Conservation (phyloP, 176 grass and related monocot genomes). For the Musa acuminata region DNA sequence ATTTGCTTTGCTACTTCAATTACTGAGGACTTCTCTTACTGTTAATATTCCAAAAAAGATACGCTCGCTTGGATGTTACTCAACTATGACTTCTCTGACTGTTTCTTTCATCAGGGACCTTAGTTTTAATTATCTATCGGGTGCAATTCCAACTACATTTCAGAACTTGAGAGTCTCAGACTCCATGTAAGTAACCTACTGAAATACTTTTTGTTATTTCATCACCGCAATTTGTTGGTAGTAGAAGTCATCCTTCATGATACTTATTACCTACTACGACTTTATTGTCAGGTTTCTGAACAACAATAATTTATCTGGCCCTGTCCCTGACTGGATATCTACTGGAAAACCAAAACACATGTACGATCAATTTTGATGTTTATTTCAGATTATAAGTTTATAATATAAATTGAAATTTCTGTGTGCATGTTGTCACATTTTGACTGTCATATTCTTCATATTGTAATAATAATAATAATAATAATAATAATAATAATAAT, state of each 20-base stretch:
- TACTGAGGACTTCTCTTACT: no score
- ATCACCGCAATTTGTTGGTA: neutral
- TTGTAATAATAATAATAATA: neutral
- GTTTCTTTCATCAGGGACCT: neutral
- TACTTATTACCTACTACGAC: neutral
- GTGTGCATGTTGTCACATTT: neutral
- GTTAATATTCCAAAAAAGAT: no score
- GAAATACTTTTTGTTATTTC: neutral
- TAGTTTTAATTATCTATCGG: neutral
- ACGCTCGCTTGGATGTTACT: no score
- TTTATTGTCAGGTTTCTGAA: neutral
- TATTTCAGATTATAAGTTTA: neutral
- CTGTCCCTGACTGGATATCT: neutral
- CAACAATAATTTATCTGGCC: neutral
- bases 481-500: no score
- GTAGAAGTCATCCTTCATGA: neutral
- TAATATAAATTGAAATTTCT: neutral
- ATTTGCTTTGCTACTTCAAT: no score
- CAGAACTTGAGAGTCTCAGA: neutral
- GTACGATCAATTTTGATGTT: neutral
- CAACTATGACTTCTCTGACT: neutral
- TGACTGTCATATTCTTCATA: neutral
- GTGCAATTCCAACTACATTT: neutral
- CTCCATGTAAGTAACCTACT: neutral
- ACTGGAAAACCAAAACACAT: neutral